Base-by-base conservation (phyloP, 208 protist genomes). In the Trypanosoma scelopori region DNA sequence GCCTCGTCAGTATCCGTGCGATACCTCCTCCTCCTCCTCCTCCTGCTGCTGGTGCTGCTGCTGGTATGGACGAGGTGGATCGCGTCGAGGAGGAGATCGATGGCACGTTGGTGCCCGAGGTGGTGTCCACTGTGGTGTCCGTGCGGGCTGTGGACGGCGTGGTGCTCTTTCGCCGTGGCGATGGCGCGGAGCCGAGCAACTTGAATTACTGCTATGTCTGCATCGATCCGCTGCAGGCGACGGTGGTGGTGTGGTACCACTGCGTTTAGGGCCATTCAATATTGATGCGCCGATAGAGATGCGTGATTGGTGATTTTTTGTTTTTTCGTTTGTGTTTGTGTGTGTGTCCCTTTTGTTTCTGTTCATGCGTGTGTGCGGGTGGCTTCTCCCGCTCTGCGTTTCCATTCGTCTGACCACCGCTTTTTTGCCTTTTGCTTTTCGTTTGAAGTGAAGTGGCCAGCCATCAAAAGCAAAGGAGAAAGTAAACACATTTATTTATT, bases 141-240 rank as follows among this genome's bases (percentile, higher is more conserved):
- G 64, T 82, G n/a, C 4, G 49, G 11, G 35, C 46, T 1, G 71
- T 69, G 0, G 45, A 48, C 7, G 66, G 65, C 0, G 9, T 80
- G 67, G 30, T 13, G 1, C 55, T 89, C 35, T 84, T 83, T 61
- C 65, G 62, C 0, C 2, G 51, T 22, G 48, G 13, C 12, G 84
- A 91, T 50, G 78, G 67, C 12, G 66, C 73, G 35, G 22, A 49
- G 22, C 81, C 81, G 1, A 80, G 71, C 53, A 85, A 87, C 60
- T 51, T 82, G 50, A 87, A 87, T 69, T 91, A 84, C 63, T 87
- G 81, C 58, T 84, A 86, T 48, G 79, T 87, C 12, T 64, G 80
- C 49, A 76, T 91, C 23, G 80, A 86, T 56, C 74, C 79, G 1
- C 18, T 55, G 13, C 35, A 76, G 59, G 66, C 80, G 42, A 64